Conservation (phyloP, 805 yeast species). For the Maudiozyma pseudohumilis region DNA sequence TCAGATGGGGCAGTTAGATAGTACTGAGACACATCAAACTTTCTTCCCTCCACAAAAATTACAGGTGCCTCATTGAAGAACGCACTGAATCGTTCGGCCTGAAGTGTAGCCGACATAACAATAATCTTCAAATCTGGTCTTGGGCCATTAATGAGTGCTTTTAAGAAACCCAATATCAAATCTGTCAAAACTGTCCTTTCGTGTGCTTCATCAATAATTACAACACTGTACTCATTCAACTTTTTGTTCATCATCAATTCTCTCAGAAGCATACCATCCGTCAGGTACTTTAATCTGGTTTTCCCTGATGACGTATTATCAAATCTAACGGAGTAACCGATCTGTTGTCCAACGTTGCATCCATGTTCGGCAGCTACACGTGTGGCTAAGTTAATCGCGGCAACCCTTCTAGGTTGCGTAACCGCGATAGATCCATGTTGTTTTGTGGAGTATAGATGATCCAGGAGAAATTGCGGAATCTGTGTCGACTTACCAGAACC, state of each 20-base stretch:
- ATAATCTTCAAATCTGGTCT: conserved; percentile 56
- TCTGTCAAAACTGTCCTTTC: conserved; percentile 92
- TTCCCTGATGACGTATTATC: conserved; percentile 51
- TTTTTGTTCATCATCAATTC: conserved; percentile 72
- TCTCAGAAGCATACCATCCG: conserved; percentile 95
- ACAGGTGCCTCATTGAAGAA: conserved; percentile 80
- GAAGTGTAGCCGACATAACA: conserved; percentile 94
- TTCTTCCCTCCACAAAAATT: conserved; percentile 79
- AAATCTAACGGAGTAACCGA: conserved; percentile 90
- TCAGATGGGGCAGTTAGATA: conserved; percentile 57
- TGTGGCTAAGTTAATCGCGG: conserved; percentile 87
- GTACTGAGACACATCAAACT: conserved; percentile 68
- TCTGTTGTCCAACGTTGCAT: conserved; percentile 62
- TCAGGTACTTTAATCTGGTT: conserved; percentile 74
- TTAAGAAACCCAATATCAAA: conserved; percentile 78
- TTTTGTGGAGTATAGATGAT: conserved; percentile 21
- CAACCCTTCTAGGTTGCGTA: conserved; percentile 96
- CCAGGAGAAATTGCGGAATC: conserved; percentile 82
- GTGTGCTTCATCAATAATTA: conserved; percentile 93
- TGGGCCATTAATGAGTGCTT: conserved; percentile 42
- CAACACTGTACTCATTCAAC: conserved; percentile 57
- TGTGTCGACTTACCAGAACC: conserved; percentile 98
- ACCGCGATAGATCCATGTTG: conserved; percentile 61
- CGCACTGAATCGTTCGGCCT: conserved; percentile 68
- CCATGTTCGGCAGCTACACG: conserved; percentile 90